These are phyloP conservation scores for Populus trichocarpa DNA, from an alignment of 441 rosid genomes.

Conservation along the genomic window DNA sequence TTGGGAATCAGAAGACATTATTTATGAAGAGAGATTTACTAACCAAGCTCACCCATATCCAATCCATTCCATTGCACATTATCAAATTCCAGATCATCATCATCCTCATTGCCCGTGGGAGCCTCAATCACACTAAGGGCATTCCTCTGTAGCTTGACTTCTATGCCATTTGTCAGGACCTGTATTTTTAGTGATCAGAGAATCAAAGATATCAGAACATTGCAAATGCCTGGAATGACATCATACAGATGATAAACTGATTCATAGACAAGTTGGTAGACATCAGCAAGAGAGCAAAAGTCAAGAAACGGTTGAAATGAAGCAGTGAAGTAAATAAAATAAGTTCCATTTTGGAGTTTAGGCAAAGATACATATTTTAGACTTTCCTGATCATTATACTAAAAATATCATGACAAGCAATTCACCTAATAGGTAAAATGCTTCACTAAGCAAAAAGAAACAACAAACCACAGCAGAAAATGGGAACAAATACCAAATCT, in stretches of 20 bases:
- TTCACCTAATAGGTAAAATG: neutral
- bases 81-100: constrained; percentile 63
- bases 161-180: constrained; percentile 96
- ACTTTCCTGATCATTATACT: neutral
- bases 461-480: neutral
- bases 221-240: neutral
- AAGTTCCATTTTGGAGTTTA: neutral
- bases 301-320: neutral
- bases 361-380: neutral
- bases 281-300: neutral
- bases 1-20: neutral
- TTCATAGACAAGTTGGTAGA: neutral
- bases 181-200: constrained; percentile 26
- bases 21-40: neutral
- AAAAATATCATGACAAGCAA: neutral
- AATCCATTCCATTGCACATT: constrained; percentile 68
- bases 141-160: constrained; percentile 95
- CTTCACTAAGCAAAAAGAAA: neutral
- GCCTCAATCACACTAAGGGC: constrained; percentile 95
- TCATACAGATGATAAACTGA: neutral
- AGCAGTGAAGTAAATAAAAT: neutral
- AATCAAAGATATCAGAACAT: constrained; percentile 9
- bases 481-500: neutral
- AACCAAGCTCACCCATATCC: constrained; percentile 56
- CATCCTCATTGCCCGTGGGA: constrained; percentile 89